phyloP scores from a whole-genome alignment of 225 moss, liverwort and hornwort genomes.

The Pseudoscleropodium purum region DNA sequence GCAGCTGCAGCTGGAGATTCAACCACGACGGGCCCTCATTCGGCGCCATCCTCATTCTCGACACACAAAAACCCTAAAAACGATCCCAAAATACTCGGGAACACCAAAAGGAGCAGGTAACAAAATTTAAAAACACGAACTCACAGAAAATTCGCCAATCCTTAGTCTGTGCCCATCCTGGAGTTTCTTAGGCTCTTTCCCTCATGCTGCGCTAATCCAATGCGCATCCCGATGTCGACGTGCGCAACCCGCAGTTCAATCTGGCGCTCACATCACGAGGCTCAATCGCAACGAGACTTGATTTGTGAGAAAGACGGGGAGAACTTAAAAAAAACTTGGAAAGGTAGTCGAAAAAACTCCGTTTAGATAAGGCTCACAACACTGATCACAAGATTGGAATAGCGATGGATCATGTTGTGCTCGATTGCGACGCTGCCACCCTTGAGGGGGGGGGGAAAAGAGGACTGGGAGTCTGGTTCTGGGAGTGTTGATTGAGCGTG shows the following conservation, averaged over 20 bases:
- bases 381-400: not conserved
- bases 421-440: not conserved
- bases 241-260: not conserved
- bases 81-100: not conserved
- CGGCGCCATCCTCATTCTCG: not conserved
- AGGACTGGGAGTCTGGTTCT: too few species aligned
- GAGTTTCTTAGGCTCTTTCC: not conserved
- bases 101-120: not conserved
- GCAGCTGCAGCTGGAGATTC: slow-evolving; percentile 20
- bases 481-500: not conserved
- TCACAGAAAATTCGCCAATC: not conserved
- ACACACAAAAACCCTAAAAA: not conserved
- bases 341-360: not conserved
- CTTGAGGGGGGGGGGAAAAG: not conserved
- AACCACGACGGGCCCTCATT: slow-evolving; percentile 16
- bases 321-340: not conserved
- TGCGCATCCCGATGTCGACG: not conserved
- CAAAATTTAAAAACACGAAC: not conserved
- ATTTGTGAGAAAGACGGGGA: not conserved
- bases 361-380: too few species aligned
- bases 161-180: not conserved
- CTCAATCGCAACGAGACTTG: not conserved
- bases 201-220: not conserved
- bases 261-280: not conserved
- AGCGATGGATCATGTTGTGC: not conserved